Evolutionary conservation across 1,139 yeast genomes (phyloP), one percentile per base, ranked within the genome.

Genomic region (Casaregolazyma suthepensis): DNA sequence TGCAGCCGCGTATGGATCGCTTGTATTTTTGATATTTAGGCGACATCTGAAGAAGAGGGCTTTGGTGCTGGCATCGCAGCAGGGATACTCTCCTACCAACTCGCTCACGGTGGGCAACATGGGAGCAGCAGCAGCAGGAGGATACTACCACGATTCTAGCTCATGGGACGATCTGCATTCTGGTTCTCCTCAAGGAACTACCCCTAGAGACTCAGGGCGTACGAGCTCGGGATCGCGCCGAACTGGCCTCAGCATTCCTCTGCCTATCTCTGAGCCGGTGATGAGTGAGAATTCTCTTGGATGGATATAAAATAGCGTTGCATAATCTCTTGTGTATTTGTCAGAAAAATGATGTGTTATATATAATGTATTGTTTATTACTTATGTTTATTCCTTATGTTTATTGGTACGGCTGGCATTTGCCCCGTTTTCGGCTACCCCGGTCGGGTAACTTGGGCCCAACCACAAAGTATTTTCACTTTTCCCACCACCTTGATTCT

Each of bases 221-320:
- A 37, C 46, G 17, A 49, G 44, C 37, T 23, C 46, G 18, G 44
- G 45, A 19, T 49, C 52, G 20, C 52, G 61, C 42, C 54, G 51
- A 45, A 56, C 46, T 46, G 63, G 57, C 45, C 47, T 56, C 46
- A 59, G 55, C 52, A 55, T 49, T 54, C 59, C 59, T 26, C 45
- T 62, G 53, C 66, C 63, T 18, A 61, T 60, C 52, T 70, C 74
- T 45, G 68, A 64, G 51, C 75, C 75, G 12, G 72, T 72, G 15
- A 67, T 68, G 65, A 66, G 73, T 54, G 74, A 71, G 54, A 72
- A 72, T 61, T 69, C 73, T 18, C 62, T 71, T 17, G 75, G 75
- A 31, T 71, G 75, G 75, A 64, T 67, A 18, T 68, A 56, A 58
- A 38, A n/a, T 19, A 44, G 20, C 9, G 17, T 31, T 29, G 46